Evolutionary conservation across 2,329 filamentous ascomycete genomes (phyloP), one percentile per base, ranked within the genome.

Genomic region (Teratosphaeria nubilosa): DNA sequence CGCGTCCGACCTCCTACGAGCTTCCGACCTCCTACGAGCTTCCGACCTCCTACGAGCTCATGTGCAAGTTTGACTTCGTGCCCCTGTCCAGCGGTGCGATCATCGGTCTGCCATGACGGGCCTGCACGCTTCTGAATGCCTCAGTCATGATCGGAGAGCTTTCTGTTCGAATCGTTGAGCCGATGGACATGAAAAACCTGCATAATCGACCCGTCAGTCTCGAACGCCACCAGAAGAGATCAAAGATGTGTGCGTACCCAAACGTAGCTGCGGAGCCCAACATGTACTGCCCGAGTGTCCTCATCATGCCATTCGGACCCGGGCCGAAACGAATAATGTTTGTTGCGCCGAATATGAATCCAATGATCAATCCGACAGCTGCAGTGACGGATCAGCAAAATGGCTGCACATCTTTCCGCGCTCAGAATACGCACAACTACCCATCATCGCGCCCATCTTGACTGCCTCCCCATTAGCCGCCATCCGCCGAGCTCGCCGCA

Each of bases 401-500:
- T 41, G 13, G 34, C 11, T 41, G 16, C 54, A 32, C 48, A 14
- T 14, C 31, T 54, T 30, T 20, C 9, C n/a, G 10, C 4, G 5
- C 13, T 32, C 10, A 14, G n/a, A 22, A 24, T 56, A 83, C 91
- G 69, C 88, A 97, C 92, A 95, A 73, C 91, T 90, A 67, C 94
- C 94, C 91, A 97, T 97, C 86, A 99, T 86, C 63, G 88, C 91
- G 68, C 94, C 94, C 91, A 97, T 96, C 81, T 96, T 96, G 75
- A 91, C 91, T 95, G 73, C 67, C 54, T 58, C 48, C 37, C n/a
- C 54, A 62, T 66, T 61, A 65, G 65, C 58, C 45, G 31, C 53
- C 24, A 34, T 51, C 20, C 24, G 37, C 45, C 14, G 30, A n/a
- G 22, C 31, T 53, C 48, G 31, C 14, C 20, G 11, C 51, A 16